Evolutionary conservation across 23 red algal species (phyloP).

Genomic region (Gracilaria gracilis): DNA sequence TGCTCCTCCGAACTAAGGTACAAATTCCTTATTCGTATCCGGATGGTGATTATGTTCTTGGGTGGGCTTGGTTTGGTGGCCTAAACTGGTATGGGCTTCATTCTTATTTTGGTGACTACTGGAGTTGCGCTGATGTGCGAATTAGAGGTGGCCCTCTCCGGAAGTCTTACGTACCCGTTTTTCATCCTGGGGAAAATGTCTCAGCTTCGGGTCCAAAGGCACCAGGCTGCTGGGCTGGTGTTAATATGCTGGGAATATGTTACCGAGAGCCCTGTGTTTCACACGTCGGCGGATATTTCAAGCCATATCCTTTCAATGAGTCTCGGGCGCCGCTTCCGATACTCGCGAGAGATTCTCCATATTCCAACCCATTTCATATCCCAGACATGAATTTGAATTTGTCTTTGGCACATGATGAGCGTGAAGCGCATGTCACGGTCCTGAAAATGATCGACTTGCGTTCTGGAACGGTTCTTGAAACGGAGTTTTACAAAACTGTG

Average conservation of each 20-base stretch:
- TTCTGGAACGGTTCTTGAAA: neutral
- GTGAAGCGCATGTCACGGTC: neutral
- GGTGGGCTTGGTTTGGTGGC: constrained; percentile 63
- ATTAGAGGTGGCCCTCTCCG: constrained; percentile 43
- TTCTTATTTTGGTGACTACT: constrained; percentile 58
- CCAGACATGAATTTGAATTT: neutral
- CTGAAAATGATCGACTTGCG: constrained; percentile 11
- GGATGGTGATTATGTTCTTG: constrained; percentile 50
- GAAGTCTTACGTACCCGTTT: constrained; percentile 17
- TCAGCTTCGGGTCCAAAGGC: neutral
- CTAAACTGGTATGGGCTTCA: neutral
- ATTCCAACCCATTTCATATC: constrained; percentile 6
- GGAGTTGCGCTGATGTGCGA: constrained; percentile 36
- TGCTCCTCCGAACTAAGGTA: neutral
- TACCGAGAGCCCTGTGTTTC: constrained; percentile 25
- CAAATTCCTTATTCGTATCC: constrained; percentile 29
- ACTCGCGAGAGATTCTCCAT: neutral
- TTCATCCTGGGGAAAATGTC: constrained; percentile 22
- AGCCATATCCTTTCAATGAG: constrained; percentile 16
- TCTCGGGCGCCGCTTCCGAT: neutral
- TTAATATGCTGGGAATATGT: constrained; percentile 47
- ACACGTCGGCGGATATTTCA: constrained; percentile 34
- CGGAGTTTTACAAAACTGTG: neutral
- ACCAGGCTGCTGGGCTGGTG: constrained; percentile 33
- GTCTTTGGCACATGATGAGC: neutral